A percentile compares a stretch with the other conserved stretches of the same genome.
phyloP scores from a whole-genome alignment of 192 early-diverging fungal genomes.

The Pilobolus umbonatus region DNA sequence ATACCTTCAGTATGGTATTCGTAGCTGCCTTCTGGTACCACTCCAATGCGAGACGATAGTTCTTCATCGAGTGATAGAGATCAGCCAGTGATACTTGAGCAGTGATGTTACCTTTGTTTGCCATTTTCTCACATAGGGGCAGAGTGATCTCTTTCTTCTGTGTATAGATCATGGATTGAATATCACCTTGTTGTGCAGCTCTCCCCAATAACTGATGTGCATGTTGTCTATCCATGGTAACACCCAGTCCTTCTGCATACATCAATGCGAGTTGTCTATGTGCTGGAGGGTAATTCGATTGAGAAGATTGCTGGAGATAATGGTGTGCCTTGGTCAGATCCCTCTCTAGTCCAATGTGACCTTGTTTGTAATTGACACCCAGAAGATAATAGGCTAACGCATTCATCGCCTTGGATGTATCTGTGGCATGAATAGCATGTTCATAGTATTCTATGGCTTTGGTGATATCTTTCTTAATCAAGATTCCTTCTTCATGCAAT shows the following conservation, averaged over 20 bases:
- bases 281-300: slow-evolving; percentile 24
- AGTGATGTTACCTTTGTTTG: slow-evolving; percentile 22
- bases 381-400: slow-evolving; percentile 27
- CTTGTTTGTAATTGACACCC: slow-evolving; percentile 23
- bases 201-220: slow-evolving; percentile 31
- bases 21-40: slow-evolving; percentile 21
- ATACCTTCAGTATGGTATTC: neutral
- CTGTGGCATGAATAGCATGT: slow-evolving; percentile 1
- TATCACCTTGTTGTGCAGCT: slow-evolving; percentile 32
- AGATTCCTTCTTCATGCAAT: slow-evolving; percentile 16
- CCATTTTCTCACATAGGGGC: slow-evolving; percentile 21
- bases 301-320: slow-evolving; percentile 10
- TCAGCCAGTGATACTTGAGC: slow-evolving; percentile 23
- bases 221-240: slow-evolving; percentile 12
- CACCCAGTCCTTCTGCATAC: slow-evolving; percentile 23
- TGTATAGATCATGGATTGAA: slow-evolving; percentile 21
- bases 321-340: slow-evolving; percentile 13
- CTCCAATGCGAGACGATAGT: slow-evolving; percentile 18
- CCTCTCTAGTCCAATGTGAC: neutral
- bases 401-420: neutral
- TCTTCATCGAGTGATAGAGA: slow-evolving; percentile 16
- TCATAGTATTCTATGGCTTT: slow-evolving; percentile 23
- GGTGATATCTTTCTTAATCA: slow-evolving; percentile 13
- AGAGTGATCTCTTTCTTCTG: slow-evolving; percentile 19
- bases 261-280: slow-evolving; percentile 27